Conservation (phyloP, 805 yeast genomes). For the Wickerhamiella qilinensis region DNA sequence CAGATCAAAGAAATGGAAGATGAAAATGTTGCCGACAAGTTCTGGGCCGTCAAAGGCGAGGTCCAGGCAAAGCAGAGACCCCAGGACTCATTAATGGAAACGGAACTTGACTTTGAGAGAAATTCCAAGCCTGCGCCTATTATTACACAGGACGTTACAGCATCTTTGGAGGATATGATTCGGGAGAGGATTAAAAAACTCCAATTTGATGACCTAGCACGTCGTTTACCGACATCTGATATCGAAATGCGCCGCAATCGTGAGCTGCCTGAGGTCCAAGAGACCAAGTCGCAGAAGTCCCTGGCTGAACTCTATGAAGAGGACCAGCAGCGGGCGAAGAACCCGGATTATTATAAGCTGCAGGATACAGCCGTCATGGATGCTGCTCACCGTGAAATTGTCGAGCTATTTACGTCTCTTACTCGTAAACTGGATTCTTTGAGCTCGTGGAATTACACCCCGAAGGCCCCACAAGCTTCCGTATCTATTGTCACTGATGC, state of each 20-base stretch:
- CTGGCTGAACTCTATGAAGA: constrained; percentile 88
- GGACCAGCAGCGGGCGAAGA: constrained; percentile 33
- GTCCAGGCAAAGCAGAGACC: constrained; percentile 70
- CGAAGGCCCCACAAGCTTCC: constrained; percentile 70
- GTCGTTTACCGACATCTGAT: constrained; percentile 44
- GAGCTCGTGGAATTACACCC: constrained; percentile 88
- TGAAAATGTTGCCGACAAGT: constrained; percentile 78
- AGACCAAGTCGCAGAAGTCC: constrained; percentile 70
- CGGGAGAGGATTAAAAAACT: constrained; percentile 58
- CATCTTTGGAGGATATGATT: constrained; percentile 74
- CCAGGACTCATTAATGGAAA: constrained; percentile 58
- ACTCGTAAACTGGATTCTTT: constrained; percentile 68
- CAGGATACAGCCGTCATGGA: constrained; percentile 48
- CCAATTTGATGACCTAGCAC: constrained; percentile 73
- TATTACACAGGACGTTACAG: constrained; percentile 77
- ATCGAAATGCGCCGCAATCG: constrained; percentile 1
- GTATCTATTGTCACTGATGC: constrained; percentile 71
- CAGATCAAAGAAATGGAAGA: constrained; percentile 71
- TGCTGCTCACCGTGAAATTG: constrained; percentile 64
- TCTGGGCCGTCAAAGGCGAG: constrained; percentile 93
- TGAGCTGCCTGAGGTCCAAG: constrained; percentile 50
- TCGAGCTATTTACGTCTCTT: constrained; percentile 43
- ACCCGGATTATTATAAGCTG: constrained; percentile 28
- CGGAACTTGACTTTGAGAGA: constrained; percentile 77
- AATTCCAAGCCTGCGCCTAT: constrained; percentile 93